phyloP scores from a whole-genome alignment of 108 stramenopile genomes.

The Conticribra weissflogii region DNA sequence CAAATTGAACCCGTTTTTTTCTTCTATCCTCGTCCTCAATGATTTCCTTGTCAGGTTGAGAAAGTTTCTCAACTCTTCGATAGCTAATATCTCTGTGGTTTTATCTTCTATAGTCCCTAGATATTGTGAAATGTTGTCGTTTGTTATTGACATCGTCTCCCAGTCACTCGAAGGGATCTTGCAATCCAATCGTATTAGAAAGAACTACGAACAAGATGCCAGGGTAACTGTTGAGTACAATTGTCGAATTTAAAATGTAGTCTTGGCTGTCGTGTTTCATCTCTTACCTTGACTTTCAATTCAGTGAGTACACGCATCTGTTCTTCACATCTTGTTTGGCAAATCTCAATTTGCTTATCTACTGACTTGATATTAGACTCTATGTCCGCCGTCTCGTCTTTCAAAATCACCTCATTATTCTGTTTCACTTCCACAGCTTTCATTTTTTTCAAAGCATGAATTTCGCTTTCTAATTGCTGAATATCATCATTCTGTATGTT shows the following conservation, averaged over 20 bases:
- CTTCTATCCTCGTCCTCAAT: slow-evolving; percentile 55
- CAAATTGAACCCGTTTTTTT: slow-evolving; percentile 16
- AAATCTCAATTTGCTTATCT: slow-evolving; percentile 63
- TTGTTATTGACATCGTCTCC: slow-evolving; percentile 65
- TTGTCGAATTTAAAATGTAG: background rate
- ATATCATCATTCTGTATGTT: slow-evolving; percentile 79
- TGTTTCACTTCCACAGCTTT: slow-evolving; percentile 47
- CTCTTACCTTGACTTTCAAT: slow-evolving; percentile 61
- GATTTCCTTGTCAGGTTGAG: slow-evolving; percentile 14
- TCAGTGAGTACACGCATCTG: slow-evolving; percentile 59
- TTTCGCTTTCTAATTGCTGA: slow-evolving; percentile 67
- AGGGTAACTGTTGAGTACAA: background rate
- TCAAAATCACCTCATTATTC: slow-evolving; percentile 55
- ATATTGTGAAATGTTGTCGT: slow-evolving; percentile 79
- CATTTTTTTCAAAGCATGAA: slow-evolving; percentile 59
- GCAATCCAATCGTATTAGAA: slow-evolving; percentile 57
- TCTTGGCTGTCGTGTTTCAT: background rate
- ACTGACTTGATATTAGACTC: slow-evolving; percentile 58
- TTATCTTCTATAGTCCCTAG: slow-evolving; percentile 80
- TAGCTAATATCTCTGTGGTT: slow-evolving; percentile 64
- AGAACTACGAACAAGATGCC: slow-evolving; percentile 18
- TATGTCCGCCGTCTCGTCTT: slow-evolving; percentile 70
- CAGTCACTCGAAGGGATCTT: slow-evolving; percentile 28
- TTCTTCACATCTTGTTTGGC: slow-evolving; percentile 63
- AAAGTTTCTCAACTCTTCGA: slow-evolving; percentile 19